These are phyloP conservation scores for Fraxinus sp. DNA, from an alignment of 305 asterid genomes.

Conservation along the genomic window DNA sequence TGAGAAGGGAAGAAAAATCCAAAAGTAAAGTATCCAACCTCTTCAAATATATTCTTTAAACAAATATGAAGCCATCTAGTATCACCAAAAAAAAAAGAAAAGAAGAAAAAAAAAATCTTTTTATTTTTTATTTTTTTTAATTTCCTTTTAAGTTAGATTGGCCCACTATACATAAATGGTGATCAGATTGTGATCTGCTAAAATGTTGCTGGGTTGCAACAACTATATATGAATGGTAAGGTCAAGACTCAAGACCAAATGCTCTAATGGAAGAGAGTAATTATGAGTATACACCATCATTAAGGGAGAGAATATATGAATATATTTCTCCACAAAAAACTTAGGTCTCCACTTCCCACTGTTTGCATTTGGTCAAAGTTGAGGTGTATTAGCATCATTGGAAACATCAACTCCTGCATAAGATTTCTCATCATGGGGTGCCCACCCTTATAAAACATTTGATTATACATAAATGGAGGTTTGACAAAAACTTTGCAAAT, in stretches of 20 bases:
- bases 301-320: slow-evolving; percentile 25
- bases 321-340: slow-evolving; percentile 44
- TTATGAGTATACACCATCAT: slow-evolving; percentile 35
- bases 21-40: too few relatives aligned
- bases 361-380: slow-evolving; percentile 40
- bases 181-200: slow-evolving; percentile 18
- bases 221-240: slow-evolving; percentile 10
- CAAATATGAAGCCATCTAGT: too few relatives aligned
- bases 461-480: too few relatives aligned
- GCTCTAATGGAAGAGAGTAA: slow-evolving; percentile 16
- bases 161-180: not conserved
- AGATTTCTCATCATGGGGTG: slow-evolving; percentile 32
- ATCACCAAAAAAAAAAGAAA: too few relatives aligned
- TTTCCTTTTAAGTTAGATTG: not conserved
- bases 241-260: slow-evolving; percentile 29
- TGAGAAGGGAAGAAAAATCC: too few relatives aligned
- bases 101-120: too few relatives aligned
- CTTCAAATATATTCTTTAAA: too few relatives aligned
- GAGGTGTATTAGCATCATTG: slow-evolving; percentile 42
- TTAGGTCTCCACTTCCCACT: not conserved
- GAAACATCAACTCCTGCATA: slow-evolving; percentile 36
- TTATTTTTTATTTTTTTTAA: too few relatives aligned
- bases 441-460: slow-evolving; percentile 17
- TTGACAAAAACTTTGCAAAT: not conserved
- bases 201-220: slow-evolving; percentile 24